A percentile compares a stretch with the other conserved stretches of the same genome.
Evolutionary conservation across 1,139 yeast species (phyloP).

Genomic region (Blastobotrys indianensis): DNA sequence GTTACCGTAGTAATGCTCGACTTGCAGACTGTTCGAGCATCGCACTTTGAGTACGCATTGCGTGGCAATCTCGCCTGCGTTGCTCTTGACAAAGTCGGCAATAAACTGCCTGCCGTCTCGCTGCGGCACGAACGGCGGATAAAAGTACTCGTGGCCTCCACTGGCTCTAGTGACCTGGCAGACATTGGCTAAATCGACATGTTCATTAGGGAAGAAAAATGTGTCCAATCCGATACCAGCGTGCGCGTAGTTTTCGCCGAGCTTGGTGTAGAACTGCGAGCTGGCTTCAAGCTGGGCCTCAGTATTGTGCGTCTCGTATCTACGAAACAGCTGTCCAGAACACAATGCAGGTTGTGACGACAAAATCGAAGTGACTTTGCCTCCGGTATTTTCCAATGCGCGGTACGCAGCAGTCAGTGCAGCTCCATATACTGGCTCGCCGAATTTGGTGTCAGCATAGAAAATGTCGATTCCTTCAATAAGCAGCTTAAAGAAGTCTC

Average conservation of each 20-base stretch:
- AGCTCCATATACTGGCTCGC: constrained; percentile 75
- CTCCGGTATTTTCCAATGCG: constrained; percentile 60
- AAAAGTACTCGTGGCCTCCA: constrained; percentile 66
- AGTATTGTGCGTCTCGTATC: constrained; percentile 30
- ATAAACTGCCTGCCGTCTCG: constrained; percentile 66
- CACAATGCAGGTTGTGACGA: constrained; percentile 77
- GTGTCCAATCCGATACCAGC: constrained; percentile 72
- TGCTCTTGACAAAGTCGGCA: constrained; percentile 46
- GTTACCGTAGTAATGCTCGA: constrained; percentile 68
- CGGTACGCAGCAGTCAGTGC: constrained; percentile 66
- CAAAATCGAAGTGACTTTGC: constrained; percentile 68
- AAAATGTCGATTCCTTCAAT: no score
- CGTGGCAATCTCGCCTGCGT: constrained; percentile 47
- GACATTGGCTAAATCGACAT: constrained; percentile 69
- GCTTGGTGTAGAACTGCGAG: constrained; percentile 54
- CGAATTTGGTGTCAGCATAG: constrained; percentile 41
- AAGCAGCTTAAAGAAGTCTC: no score
- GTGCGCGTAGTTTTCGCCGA: constrained; percentile 53
- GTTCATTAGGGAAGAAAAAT: constrained; percentile 58
- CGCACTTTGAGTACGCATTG: constrained; percentile 82
- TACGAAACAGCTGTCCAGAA: constrained; percentile 65
- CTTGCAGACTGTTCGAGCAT: constrained; percentile 84
- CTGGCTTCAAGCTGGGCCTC: constrained; percentile 56
- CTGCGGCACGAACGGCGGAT: constrained; percentile 61
- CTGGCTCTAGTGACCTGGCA: constrained; percentile 62